phyloP scores from a whole-genome alignment of 257 asterid species.

The Penstemon newberryi region DNA sequence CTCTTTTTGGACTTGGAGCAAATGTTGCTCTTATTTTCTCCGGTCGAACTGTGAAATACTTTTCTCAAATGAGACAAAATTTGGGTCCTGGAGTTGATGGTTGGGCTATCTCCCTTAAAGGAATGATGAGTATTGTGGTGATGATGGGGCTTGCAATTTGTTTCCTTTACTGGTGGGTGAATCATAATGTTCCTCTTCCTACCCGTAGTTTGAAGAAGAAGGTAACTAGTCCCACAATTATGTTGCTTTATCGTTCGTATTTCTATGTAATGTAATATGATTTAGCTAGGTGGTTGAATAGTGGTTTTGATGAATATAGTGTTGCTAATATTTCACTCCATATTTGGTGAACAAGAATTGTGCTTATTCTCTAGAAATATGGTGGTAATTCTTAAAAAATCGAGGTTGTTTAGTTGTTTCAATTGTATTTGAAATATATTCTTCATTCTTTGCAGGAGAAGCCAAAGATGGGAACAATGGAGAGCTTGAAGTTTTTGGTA shows the following conservation, averaged over 20 bases:
- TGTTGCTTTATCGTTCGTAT: not conserved
- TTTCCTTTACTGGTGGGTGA: conserved; percentile 94
- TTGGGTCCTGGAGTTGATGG: conserved; percentile 98
- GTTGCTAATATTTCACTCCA: not conserved
- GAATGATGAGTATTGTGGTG: conserved; percentile 95
- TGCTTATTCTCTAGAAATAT: not conserved
- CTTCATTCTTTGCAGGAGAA: conserved; percentile 58
- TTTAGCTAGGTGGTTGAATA: not conserved
- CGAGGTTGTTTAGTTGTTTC: not conserved
- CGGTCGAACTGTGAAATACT: conserved; percentile 95
- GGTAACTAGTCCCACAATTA: conserved; percentile 40
- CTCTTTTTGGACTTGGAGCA: conserved; percentile 97
- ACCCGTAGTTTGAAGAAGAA: conserved; percentile 88
- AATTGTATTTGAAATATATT: conserved; percentile 7
- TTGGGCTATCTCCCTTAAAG: conserved; percentile 94
- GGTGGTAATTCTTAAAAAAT: too few species aligned
- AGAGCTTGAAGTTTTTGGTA: conserved; percentile 88
- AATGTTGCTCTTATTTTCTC: conserved; percentile 94
- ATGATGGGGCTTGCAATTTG: conserved; percentile 77
- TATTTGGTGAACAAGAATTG: not conserved
- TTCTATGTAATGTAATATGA: not conserved
- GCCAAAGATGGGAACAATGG: conserved; percentile 94
- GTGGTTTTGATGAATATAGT: not conserved
- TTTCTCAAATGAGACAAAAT: conserved; percentile 76
- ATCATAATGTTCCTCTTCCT: conserved; percentile 71